Percentiles rank a stretch among this genome's conserved stretches.
phyloP scores from a whole-genome alignment of 1,284 basidiomycete species.

The Peniophora sp. region DNA sequence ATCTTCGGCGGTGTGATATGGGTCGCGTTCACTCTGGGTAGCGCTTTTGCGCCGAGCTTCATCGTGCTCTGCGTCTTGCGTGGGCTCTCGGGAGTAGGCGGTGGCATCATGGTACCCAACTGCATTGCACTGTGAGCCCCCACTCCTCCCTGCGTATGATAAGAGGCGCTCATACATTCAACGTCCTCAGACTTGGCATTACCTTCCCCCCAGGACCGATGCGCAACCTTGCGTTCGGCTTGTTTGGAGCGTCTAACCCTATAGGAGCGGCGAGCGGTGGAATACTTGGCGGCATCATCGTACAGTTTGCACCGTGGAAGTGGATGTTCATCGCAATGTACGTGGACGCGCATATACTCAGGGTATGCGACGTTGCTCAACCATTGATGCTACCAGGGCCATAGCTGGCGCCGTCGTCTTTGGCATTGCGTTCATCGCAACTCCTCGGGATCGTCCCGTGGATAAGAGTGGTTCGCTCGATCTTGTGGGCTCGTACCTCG shows the following conservation, averaged over 20 bases:
- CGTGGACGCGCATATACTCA: no score
- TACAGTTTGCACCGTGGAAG: conserved; percentile 5
- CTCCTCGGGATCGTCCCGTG: neutral
- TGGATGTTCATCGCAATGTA: neutral
- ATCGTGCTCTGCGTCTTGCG: conserved; percentile 4
- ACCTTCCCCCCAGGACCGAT: conserved; percentile 6
- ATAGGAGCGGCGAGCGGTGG: conserved; percentile 5
- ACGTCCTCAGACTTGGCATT: neutral
- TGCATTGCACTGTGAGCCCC: neutral
- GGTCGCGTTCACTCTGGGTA: conserved; percentile 5
- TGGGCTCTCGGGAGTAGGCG: conserved; percentile 2
- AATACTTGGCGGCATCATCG: conserved; percentile 1
- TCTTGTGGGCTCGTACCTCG: conserved; percentile 1
- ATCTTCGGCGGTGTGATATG: conserved; percentile 4
- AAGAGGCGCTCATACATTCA: no score
- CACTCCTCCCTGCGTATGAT: no score
- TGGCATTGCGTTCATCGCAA: neutral
- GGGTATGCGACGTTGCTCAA: neutral
- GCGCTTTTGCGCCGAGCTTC: conserved; percentile 5
- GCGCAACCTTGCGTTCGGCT: conserved; percentile 5
- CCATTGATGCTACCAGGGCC: neutral
- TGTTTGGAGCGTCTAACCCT: conserved; percentile 1
- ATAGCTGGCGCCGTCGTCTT: conserved; percentile 1
- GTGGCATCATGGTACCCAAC: conserved; percentile 6
- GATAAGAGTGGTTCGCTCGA: neutral